A percentile compares a stretch with the other conserved stretches of the same genome.
These are phyloP conservation scores for Trichoderma sp. DNA, from an alignment of 2,329 filamentous ascomycete species.

Conservation along the genomic window DNA sequence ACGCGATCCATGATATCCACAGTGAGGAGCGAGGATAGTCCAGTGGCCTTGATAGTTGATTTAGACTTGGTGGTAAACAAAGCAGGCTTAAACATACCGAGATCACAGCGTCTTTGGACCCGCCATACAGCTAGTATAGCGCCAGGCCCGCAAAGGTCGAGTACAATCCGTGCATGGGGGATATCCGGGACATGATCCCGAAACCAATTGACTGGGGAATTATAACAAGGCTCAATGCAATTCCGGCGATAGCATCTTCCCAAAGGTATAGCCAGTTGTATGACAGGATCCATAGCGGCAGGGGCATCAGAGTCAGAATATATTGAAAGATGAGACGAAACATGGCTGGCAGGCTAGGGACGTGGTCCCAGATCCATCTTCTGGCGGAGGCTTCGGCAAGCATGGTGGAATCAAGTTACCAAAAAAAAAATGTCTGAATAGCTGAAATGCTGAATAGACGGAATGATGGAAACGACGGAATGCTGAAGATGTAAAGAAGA, in stretches of 20 bases:
- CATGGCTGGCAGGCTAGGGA: too few relatives aligned
- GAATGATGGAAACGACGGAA: too few relatives aligned
- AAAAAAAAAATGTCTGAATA: too few relatives aligned
- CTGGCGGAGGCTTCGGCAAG: too few relatives aligned
- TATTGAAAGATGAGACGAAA: too few relatives aligned
- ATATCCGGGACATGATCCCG: constrained; percentile 62
- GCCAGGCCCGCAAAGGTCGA: constrained; percentile 80
- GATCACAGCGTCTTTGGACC: constrained; percentile 83
- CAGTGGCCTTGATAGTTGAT: constrained; percentile 52
- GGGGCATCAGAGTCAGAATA: too few relatives aligned
- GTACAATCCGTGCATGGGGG: constrained; percentile 72
- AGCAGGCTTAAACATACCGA: constrained; percentile 47
- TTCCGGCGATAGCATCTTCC: constrained; percentile 26
- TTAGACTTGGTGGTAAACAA: not conserved
- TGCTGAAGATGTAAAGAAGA: too few relatives aligned
- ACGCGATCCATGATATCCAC: constrained; percentile 49
- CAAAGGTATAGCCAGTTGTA: too few relatives aligned
- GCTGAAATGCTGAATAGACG: too few relatives aligned
- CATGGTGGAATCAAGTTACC: too few relatives aligned
- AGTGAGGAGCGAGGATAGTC: constrained; percentile 51
- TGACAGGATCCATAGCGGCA: too few relatives aligned
- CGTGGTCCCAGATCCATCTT: too few relatives aligned
- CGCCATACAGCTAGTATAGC: constrained; percentile 82
- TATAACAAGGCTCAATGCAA: constrained; percentile 66
- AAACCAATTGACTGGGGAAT: constrained; percentile 83